These are phyloP conservation scores for Hypoxylon rubiginosum DNA, from an alignment of 2,329 filamentous ascomycete genomes.

Conservation along the genomic window DNA sequence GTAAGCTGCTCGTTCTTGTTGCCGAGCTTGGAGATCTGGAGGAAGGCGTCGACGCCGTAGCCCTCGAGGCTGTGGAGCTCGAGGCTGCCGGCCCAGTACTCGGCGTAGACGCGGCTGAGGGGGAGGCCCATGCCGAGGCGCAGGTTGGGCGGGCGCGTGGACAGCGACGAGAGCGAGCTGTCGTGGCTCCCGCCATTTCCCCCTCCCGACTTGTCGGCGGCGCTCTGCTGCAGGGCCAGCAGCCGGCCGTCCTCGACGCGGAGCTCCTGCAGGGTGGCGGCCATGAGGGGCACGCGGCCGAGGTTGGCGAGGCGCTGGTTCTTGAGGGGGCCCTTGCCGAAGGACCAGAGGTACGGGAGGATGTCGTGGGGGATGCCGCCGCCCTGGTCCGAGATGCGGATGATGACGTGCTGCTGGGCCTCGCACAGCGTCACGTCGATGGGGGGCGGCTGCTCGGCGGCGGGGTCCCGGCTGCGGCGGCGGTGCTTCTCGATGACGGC, in stretches of 20 bases:
- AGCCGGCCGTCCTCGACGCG: constrained; percentile 61
- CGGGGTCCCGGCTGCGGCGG: constrained; percentile 48
- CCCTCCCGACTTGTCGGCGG: constrained; percentile 22
- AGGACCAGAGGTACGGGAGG: constrained; percentile 94
- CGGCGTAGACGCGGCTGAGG: constrained; percentile 93
- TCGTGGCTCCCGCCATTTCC: constrained; percentile 55
- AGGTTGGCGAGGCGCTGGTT: constrained; percentile 86
- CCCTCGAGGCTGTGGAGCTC: constrained; percentile 94
- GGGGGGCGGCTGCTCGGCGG: constrained; percentile 77
- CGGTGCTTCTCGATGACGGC: constrained; percentile 84
- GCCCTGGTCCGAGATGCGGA: constrained; percentile 94
- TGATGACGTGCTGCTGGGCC: constrained; percentile 93
- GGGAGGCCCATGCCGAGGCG: constrained; percentile 93
- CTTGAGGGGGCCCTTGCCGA: constrained; percentile 90
- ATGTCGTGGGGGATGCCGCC: constrained; percentile 90
- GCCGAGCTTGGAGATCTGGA: constrained; percentile 95
- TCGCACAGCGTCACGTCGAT: constrained; percentile 97
- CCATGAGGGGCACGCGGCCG: constrained; percentile 87
- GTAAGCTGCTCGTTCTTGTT: constrained; percentile 98
- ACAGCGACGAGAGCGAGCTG: constrained; percentile 82
- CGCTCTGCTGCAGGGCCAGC: constrained; percentile 40
- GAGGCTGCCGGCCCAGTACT: constrained; percentile 96
- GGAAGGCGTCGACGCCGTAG: constrained; percentile 94
- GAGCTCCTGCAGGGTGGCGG: constrained; percentile 92
- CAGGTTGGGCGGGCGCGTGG: constrained; percentile 86